Conservation (phyloP, 2,329 filamentous ascomycete genomes). For the Cercospora nicotianae region DNA sequence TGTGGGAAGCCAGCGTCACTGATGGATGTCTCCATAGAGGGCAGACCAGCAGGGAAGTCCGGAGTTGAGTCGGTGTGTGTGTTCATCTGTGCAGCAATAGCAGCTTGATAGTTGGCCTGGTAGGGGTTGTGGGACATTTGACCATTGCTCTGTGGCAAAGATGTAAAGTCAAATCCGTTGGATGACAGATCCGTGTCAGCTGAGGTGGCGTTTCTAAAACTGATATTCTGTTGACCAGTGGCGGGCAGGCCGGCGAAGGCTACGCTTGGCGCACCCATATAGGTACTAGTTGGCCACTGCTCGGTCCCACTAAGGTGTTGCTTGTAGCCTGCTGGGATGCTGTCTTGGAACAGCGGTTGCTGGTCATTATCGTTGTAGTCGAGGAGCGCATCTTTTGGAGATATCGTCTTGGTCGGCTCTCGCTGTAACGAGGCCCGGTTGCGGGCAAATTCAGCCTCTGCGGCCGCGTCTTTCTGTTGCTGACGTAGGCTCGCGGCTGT, state of each 20-base stretch:
- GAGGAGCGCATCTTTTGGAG: constrained; percentile 85
- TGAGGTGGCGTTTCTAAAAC: constrained; percentile 48
- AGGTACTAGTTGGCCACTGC: constrained; percentile 48
- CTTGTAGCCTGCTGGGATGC: constrained; percentile 39
- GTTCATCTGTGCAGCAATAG: constrained; percentile 32
- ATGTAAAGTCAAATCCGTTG: constrained; percentile 41
- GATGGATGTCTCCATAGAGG: constrained; percentile 62
- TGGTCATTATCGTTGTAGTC: constrained; percentile 77
- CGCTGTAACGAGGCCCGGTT: constrained; percentile 36
- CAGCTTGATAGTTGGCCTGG: constrained; percentile 33
- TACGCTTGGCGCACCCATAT: constrained; percentile 45
- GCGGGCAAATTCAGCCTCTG: constrained; percentile 46
- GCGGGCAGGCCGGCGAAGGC: constrained; percentile 47
- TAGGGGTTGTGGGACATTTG: constrained; percentile 27
- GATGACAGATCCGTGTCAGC: constrained; percentile 35
- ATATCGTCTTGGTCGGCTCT: constrained; percentile 73
- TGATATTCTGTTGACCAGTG: constrained; percentile 43
- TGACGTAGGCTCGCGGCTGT: constrained; percentile 62
- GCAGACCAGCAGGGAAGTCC: constrained; percentile 60
- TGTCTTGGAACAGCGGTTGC: constrained; percentile 71
- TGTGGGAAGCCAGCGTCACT: constrained; percentile 54
- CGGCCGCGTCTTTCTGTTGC: constrained; percentile 61
- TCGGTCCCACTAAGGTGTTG: constrained; percentile 37
- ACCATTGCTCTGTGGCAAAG: constrained; percentile 31
- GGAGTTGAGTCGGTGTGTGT: constrained; percentile 46